Conservation (phyloP, 108 stramenopile species). For the Nannochloropsis salina region DNA sequence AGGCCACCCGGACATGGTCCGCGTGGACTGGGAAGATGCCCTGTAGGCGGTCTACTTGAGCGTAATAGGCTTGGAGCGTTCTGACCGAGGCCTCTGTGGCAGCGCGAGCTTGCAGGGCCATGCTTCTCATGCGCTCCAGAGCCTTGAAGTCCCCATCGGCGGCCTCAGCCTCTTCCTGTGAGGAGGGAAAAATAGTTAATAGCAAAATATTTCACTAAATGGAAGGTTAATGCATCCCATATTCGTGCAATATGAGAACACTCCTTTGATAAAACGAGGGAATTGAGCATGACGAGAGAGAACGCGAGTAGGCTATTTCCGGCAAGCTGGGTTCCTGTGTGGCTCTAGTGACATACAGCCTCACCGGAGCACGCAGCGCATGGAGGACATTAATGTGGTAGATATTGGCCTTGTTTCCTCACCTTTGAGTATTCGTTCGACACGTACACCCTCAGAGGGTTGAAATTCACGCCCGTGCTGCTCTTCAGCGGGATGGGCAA, state of each 20-base stretch:
- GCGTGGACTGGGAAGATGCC: constrained; percentile 26
- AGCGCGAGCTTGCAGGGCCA: constrained; percentile 28
- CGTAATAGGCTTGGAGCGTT: constrained; percentile 22
- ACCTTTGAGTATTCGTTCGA: constrained; percentile 46
- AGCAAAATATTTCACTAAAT: no score
- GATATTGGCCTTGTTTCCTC: not conserved
- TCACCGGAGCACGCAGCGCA: no score
- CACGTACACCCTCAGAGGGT: constrained; percentile 38
- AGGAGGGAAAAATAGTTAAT: no score
- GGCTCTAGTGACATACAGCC: no score
- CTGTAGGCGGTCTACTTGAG: constrained; percentile 31
- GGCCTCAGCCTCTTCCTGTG: constrained; percentile 28
- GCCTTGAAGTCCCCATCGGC: constrained; percentile 27
- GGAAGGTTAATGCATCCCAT: no score
- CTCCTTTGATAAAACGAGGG: no score
- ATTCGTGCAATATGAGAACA: no score
- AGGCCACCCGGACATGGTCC: constrained; percentile 29
- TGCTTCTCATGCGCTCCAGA: constrained; percentile 19
- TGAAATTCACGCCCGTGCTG: constrained; percentile 28
- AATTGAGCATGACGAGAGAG: no score
- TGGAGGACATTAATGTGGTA: no score
- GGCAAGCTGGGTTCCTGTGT: no score
- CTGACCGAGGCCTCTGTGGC: constrained; percentile 26
- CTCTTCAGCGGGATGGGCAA: constrained; percentile 43
- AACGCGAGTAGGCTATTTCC: no score